A percentile compares a stretch with the other conserved stretches of the same genome.
Evolutionary conservation across 352 stramenopile genomes (phyloP).

Genomic region (Phytophthora pini): DNA sequence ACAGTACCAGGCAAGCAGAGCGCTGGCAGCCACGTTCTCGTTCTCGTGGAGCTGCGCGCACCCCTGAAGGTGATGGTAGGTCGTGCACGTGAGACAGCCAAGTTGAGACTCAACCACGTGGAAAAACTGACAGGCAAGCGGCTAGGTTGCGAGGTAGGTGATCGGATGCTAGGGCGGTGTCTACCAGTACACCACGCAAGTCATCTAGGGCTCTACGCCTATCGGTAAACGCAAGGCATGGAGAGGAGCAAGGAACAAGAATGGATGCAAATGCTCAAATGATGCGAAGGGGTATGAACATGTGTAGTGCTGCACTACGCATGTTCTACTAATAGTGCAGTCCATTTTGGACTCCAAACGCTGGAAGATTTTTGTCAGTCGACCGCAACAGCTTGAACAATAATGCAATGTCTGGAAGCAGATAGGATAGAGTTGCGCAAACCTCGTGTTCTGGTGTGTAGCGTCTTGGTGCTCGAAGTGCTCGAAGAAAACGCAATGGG

Average conservation of each 20-base stretch:
- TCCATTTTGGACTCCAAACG: neutral
- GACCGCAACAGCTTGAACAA: neutral
- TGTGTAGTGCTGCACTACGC: too few species aligned
- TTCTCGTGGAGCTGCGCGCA: slow-evolving; percentile 10
- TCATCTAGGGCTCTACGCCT: neutral
- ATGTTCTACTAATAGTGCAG: neutral
- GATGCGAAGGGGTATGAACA: neutral
- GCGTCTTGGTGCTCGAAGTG: neutral
- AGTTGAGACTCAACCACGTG: neutral
- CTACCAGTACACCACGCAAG: too few species aligned
- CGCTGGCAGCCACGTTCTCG: slow-evolving; percentile 4
- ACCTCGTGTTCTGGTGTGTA: neutral
- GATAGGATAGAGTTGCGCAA: neutral
- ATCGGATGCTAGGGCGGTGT: neutral
- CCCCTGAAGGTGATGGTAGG: neutral
- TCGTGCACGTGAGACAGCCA: neutral
- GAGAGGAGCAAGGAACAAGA: neutral
- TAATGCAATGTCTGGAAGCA: neutral
- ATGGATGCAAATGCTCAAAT: neutral
- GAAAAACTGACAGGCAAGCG: neutral
- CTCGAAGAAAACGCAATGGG: slow-evolving; percentile 5
- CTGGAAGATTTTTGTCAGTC: neutral
- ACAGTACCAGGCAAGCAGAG: slow-evolving; percentile 1
- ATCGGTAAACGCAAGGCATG: neutral
- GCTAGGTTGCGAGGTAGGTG: slow-evolving; percentile 8